Evolutionary conservation across 2,329 filamentous ascomycete genomes (phyloP).

Genomic region (Alternaria viburni): DNA sequence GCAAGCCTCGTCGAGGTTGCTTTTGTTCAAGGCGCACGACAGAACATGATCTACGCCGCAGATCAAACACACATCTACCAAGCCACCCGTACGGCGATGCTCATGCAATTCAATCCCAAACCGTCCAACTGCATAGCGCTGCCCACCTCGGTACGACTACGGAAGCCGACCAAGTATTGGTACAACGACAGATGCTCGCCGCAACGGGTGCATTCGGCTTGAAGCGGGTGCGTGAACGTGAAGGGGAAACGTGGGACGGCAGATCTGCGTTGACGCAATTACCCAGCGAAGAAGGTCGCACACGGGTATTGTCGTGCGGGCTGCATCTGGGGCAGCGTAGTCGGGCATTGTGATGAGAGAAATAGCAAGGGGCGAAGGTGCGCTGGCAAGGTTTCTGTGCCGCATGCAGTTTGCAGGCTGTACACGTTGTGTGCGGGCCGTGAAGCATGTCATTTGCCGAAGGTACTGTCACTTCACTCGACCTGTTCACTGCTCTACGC

Average conservation of each 20-base stretch:
- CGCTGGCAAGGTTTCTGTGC: not conserved
- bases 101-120: not conserved
- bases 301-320: not conserved
- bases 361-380: not conserved
- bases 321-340: not conserved
- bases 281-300: constrained; percentile 10
- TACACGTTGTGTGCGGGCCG: not conserved
- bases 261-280: constrained; percentile 5
- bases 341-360: not conserved
- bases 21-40: not conserved
- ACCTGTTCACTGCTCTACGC: not conserved
- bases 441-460: not conserved
- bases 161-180: constrained; percentile 8
- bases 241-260: constrained; percentile 12
- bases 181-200: constrained; percentile 6
- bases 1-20: not conserved
- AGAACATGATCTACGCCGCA: not conserved
- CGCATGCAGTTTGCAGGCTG: not conserved
- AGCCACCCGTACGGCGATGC: not conserved
- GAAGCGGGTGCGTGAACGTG: not conserved
- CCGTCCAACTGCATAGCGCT: not conserved
- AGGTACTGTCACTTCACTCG: not conserved
- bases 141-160: not conserved
- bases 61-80: not conserved
- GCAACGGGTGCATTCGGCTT: not conserved